Base-by-base conservation (phyloP, 192 early-diverging fungal species). In the Backusella liffmaniae region DNA sequence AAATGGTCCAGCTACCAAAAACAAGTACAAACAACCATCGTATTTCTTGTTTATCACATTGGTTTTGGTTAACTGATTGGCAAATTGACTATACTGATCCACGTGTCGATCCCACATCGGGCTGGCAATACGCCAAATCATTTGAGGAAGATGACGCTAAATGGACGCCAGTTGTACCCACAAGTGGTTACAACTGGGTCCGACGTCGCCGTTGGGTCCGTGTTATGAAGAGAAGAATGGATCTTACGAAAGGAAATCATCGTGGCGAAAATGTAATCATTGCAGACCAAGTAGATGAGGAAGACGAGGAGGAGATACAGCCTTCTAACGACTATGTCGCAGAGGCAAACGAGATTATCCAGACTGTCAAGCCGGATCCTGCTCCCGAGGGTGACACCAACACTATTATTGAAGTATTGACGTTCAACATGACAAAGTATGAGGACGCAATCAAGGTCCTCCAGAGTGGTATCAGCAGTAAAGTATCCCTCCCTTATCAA, bases 51-150 rank as follows among this genome's bases (percentile, higher is more conserved):
- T 66, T 74, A 36, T 72, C 73, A 32, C 77, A 84, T 13, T 95
- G 93, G 93, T 95, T 89, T 70, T 95, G 94, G 94, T 56, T 94
- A 23, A 92, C 90, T 12, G 94, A 95, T 66, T 95, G 94, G 94
- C 75, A 84, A n/a, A 79, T 94, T 32, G 94, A 94, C 76, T 77
- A 80, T 21, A 80, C 76, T 9, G 85, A 91, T 74, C 90, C 92
- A 4, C 78, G 77, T 51, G 79, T 87, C 7, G 91, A 94, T 72
- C 73, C 82, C 12, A 80, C 73, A 9, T 87, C 90, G 10, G 94
- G 94, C 2, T 95, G 94, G 94, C 90, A 92, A 70, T 93, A 93
- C 59, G 87, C 89, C 30, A 80, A 83, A 44, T 84, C 82, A 23
- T 88, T 91, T 67, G 85, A 86, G 18, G 89, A 85, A 6, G 73